phyloP scores from a whole-genome alignment of 345 rosid genomes.

The Chamaenerion angustifolium region DNA sequence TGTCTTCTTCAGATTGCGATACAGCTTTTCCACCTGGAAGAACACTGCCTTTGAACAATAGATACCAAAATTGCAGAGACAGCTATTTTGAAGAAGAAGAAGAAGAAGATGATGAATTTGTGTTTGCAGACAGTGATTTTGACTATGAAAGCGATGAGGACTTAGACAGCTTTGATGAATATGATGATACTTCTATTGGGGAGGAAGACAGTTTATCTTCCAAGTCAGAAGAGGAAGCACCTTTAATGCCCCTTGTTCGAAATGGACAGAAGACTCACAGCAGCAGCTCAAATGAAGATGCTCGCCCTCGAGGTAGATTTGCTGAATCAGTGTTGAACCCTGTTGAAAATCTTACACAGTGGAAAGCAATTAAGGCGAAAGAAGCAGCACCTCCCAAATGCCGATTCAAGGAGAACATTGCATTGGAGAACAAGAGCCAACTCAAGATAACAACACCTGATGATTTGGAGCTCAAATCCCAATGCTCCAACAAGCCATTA shows the following conservation, averaged over 20 bases:
- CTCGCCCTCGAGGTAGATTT: conserved; percentile 29
- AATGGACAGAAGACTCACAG: conserved; percentile 6
- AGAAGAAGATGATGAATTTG: conserved; percentile 49
- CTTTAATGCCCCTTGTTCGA: conserved; percentile 10
- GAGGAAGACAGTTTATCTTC: background rate
- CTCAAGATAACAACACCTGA: no score
- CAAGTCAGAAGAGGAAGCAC: conserved; percentile 1
- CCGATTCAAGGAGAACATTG: conserved; percentile 43
- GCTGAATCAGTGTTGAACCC: conserved; percentile 60
- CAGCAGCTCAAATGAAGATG: conserved; percentile 14
- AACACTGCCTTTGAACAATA: conserved; percentile 32
- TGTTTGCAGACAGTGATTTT: conserved; percentile 40
- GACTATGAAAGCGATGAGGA: conserved; percentile 26
- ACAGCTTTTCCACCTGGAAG: background rate
- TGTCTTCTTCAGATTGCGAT: conserved; percentile 3
- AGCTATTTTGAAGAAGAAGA: conserved; percentile 58
- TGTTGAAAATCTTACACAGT: conserved; percentile 58
- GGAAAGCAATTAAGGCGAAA: conserved; percentile 75
- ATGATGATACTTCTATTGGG: conserved; percentile 6
- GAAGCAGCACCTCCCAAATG: conserved; percentile 17
- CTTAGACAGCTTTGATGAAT: conserved; percentile 4
- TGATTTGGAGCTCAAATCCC: conserved; percentile 5
- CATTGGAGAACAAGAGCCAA: no score
- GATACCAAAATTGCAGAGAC: conserved; percentile 45
- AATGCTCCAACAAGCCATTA: conserved; percentile 1